A percentile compares a stretch with the other conserved stretches of the same genome.
These are phyloP conservation scores for Haematococcus lacustris DNA, from an alignment of 139 green algal species.

Conservation along the genomic window DNA sequence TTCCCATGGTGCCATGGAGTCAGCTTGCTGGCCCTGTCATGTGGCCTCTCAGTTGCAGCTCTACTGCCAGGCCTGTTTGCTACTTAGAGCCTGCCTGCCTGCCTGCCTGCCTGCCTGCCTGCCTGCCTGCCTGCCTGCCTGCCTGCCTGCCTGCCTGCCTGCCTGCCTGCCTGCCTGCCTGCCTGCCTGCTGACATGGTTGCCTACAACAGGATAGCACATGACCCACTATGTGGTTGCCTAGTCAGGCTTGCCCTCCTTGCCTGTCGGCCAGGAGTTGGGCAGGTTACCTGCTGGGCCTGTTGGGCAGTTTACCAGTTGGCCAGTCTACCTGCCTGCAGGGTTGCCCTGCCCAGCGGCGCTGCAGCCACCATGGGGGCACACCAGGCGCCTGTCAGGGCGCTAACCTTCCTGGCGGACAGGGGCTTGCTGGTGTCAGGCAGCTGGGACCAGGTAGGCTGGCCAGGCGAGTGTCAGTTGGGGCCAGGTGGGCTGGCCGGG, in stretches of 20 bases:
- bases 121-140: no score
- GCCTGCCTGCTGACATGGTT: neutral
- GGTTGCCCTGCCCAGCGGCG: neutral
- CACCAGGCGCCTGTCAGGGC: neutral
- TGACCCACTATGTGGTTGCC: neutral
- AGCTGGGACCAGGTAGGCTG: conserved; percentile 9
- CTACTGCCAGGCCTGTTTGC: neutral
- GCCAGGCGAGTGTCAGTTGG: no score
- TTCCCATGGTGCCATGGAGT: no score
- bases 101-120: neutral
- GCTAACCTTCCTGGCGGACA: neutral
- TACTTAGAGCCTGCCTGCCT: no score
- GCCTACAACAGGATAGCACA: neutral
- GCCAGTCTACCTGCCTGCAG: no score
- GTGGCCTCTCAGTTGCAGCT: neutral
- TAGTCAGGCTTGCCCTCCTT: neutral
- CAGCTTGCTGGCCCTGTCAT: no score
- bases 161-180: no score
- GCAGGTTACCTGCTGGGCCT: neutral
- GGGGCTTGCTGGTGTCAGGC: conserved; percentile 7
- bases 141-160: no score
- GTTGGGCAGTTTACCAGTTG: neutral
- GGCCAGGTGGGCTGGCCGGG: no score
- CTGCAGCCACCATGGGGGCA: neutral
- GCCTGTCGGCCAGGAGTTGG: neutral